Evolutionary conservation across 352 stramenopile genomes (phyloP).

Genomic region (Pythium periplocum): DNA sequence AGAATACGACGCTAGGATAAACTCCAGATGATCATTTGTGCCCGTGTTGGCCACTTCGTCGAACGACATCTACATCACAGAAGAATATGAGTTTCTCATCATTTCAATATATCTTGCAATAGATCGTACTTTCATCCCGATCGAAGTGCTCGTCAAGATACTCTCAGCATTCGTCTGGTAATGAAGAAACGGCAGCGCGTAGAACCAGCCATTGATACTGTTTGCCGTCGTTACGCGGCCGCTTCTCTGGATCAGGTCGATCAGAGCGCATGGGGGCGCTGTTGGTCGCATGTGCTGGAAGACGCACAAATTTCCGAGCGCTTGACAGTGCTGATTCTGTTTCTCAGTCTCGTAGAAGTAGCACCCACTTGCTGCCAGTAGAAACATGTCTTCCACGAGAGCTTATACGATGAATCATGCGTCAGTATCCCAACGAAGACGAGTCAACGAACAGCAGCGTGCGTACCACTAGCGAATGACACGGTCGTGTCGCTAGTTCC

Average conservation of each 20-base stretch:
- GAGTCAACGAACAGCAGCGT: slow-evolving; percentile 10
- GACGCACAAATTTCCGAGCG: slow-evolving; percentile 91
- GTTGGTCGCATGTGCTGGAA: slow-evolving; percentile 84
- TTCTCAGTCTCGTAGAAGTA: slow-evolving; percentile 80
- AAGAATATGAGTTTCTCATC: not conserved
- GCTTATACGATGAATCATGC: slow-evolving; percentile 11
- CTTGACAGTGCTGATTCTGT: slow-evolving; percentile 78
- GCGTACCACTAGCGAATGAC: slow-evolving; percentile 31
- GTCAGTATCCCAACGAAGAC: not conserved
- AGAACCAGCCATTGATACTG: slow-evolving; percentile 53
- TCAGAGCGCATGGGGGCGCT: slow-evolving; percentile 61
- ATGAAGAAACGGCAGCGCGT: slow-evolving; percentile 86
- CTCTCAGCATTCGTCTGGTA: slow-evolving; percentile 58
- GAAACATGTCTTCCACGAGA: slow-evolving; percentile 78
- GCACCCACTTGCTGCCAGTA: slow-evolving; percentile 66
- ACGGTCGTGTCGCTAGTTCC: slow-evolving; percentile 22
- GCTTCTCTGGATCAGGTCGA: slow-evolving; percentile 66
- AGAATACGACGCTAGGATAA: slow-evolving; percentile 83
- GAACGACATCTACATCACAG: slow-evolving; percentile 68
- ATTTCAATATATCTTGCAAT: not conserved
- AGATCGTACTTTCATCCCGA: slow-evolving; percentile 66
- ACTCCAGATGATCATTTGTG: slow-evolving; percentile 65
- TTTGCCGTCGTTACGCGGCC: slow-evolving; percentile 40
- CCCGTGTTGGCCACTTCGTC: slow-evolving; percentile 37
- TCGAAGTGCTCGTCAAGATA: slow-evolving; percentile 56